Base-by-base conservation (phyloP, 176 grass and related monocot genomes). In the Poa annua region DNA sequence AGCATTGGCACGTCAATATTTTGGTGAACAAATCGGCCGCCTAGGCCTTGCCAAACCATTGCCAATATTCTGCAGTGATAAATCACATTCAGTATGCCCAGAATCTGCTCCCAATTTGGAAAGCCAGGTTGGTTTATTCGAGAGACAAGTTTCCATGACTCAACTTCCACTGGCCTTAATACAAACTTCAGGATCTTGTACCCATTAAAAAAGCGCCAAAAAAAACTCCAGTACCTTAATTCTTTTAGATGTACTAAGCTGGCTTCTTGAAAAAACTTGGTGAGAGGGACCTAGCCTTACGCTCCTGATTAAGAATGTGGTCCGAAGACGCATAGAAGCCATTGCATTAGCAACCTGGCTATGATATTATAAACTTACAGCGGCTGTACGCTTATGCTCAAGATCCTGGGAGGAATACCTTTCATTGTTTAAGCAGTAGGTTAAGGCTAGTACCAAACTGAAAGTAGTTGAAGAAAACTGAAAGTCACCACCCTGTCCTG, bases 1-100 rank as follows among this genome's bases (percentile, higher is more conserved):
- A 29, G 1, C 29, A 29, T 29, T 29, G 29, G 29, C 29, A 29
- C 29, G 29, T 2, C 29, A 29, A 29, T 29, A 29, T 29, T 29
- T 29, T 29, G 29, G 29, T 2, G 29, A 29, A 29, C 2, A 2
- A 29, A 29, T 29, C 29, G 29, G 29, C 29, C 29, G 29, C 29
- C 29, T 29, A n/a, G n/a, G n/a, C n/a, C n/a, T n/a, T n/a, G n/a
- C n/a, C n/a, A n/a, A n/a, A n/a, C n/a, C n/a, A n/a, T n/a, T n/a
- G n/a, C n/a, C n/a, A n/a, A n/a, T n/a, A n/a, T n/a, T 53, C 10
- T 76, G 42, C 51, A 84, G 84, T 80, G 88, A 87, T 90, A 90
- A 61, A 86, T 64, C 22, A 11, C 70, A 84, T 76, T 87, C 20
- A 80, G 25, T 79, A 83, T 50, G 56, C 75, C 32, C 32, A 21